Base-by-base conservation (phyloP, 495 filamentous ascomycete species). In the Aspergillus affinis region DNA sequence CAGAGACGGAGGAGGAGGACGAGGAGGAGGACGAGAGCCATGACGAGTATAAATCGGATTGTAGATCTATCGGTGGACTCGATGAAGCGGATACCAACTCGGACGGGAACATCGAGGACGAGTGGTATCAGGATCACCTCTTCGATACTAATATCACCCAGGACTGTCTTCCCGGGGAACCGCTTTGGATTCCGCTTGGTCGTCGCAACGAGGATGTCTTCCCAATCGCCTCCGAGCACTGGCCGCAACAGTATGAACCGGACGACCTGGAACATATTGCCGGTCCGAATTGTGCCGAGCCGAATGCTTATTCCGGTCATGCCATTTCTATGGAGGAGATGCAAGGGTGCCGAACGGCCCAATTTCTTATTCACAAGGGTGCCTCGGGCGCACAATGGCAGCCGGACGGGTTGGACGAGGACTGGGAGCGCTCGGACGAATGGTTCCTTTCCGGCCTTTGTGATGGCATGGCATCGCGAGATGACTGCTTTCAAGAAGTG, bases 391-490 rank as follows among this genome's bases (percentile, higher is more conserved):
- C 18, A 4, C 6, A 51, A 2, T 68, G 67, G 69, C 21, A 44
- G n/a, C 54, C 61, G 17, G 62, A 68, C 18, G 30, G 32, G 9
- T 51, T 65, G 47, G 54, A 71, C 21, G 55, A 71, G 47, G 59
- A 59, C 32, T 71, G 62, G 56, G 70, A 72, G 59, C 7, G 51
- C 13, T n/a, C 53, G 13, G 66, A 54, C 17, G 55, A 67, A 6
- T 71, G 64, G 60, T 71, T 69, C 53, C 56, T 73, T 4, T 69
- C 70, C 3, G 72, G 72, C 0, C 17, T 73, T 13, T 61, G 63
- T 15, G 70, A 67, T 51, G 61, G 63, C 10, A 62, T 67, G 61
- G 52, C 54, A 5, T 67, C 63, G 15, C 63, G 63, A 2, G 71
- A 72, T 54, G 26, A 23, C 0, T 54, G 10, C 3, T 20, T 4